Evolutionary conservation across 257 asterid species (phyloP).

Genomic region (Vinca minor): DNA sequence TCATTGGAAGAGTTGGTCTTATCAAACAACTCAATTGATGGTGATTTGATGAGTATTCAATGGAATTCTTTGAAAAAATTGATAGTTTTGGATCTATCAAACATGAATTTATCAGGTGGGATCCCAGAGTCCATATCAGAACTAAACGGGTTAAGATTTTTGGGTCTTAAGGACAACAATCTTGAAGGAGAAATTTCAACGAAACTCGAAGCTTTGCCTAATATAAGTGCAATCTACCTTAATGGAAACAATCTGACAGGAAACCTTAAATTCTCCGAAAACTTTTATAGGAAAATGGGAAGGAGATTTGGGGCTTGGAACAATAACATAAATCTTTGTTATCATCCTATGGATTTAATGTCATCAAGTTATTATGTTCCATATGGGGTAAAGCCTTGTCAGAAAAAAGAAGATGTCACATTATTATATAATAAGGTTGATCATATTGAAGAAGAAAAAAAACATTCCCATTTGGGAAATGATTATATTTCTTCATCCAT

Average conservation of each 20-base stretch:
- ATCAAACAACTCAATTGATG: slow-evolving; percentile 69
- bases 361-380: slow-evolving; percentile 37
- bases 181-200: slow-evolving; percentile 56
- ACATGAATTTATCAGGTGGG: slow-evolving; percentile 59
- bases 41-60: slow-evolving; percentile 38
- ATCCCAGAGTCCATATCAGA: slow-evolving; percentile 57
- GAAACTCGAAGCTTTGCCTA: slow-evolving; percentile 46
- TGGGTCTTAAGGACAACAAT: slow-evolving; percentile 70
- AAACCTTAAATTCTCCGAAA: slow-evolving; percentile 49
- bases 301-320: slow-evolving; percentile 84
- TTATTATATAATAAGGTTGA: slow-evolving; percentile 13
- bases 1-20: slow-evolving; percentile 64
- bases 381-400: slow-evolving; percentile 60
- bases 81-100: slow-evolving; percentile 58
- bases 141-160: slow-evolving; percentile 50
- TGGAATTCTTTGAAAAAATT: slow-evolving; percentile 46
- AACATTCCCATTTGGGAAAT: slow-evolving; percentile 25
- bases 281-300: slow-evolving; percentile 66
- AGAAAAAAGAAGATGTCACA: slow-evolving; percentile 21
- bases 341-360: slow-evolving; percentile 26
- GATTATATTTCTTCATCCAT: slow-evolving; percentile 19
- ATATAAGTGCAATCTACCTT: slow-evolving; percentile 54
- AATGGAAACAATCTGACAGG: slow-evolving; percentile 87
- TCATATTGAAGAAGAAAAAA: slow-evolving; percentile 21
- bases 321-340: slow-evolving; percentile 75